phyloP scores from a whole-genome alignment of 2,329 filamentous ascomycete species.

The Colletotrichum salicis region DNA sequence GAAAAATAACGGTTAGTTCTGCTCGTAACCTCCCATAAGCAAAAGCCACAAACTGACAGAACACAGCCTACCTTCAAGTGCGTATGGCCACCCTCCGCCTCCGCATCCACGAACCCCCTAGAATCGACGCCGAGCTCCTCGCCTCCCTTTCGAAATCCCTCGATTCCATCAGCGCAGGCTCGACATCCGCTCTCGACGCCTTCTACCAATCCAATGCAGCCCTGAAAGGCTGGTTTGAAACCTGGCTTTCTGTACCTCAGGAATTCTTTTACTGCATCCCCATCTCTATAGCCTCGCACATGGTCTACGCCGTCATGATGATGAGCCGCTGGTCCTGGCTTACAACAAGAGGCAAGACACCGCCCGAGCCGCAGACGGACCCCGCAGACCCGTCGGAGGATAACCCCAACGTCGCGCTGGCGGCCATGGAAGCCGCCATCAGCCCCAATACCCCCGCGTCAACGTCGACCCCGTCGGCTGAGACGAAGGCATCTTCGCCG shows the following conservation, averaged over 20 bases:
- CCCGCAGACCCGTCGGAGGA: background rate
- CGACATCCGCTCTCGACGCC: constrained; percentile 57
- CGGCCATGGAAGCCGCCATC: constrained; percentile 24
- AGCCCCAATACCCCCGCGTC: constrained; percentile 1
- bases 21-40: background rate
- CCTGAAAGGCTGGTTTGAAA: constrained; percentile 60
- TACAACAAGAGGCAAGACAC: constrained; percentile 37
- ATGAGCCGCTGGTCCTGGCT: constrained; percentile 63
- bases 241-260: constrained; percentile 57
- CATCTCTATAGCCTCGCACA: constrained; percentile 55
- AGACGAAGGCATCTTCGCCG: background rate
- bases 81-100: constrained; percentile 54
- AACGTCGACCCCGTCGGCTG: background rate
- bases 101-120: constrained; percentile 60
- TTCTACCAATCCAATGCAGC: constrained; percentile 61
- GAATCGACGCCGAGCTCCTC: constrained; percentile 53
- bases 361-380: background rate
- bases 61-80: constrained; percentile 50
- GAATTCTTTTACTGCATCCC: constrained; percentile 57
- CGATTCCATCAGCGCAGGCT: constrained; percentile 48
- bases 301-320: constrained; percentile 63
- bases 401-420: constrained; percentile 10
- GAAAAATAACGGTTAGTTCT: constrained; percentile 49
- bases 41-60: background rate
- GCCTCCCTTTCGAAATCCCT: constrained; percentile 56